A percentile compares a stretch with the other conserved stretches of the same genome.
Conservation (phyloP, 2,329 filamentous ascomycete genomes). For the Aureobasidium sp. region DNA sequence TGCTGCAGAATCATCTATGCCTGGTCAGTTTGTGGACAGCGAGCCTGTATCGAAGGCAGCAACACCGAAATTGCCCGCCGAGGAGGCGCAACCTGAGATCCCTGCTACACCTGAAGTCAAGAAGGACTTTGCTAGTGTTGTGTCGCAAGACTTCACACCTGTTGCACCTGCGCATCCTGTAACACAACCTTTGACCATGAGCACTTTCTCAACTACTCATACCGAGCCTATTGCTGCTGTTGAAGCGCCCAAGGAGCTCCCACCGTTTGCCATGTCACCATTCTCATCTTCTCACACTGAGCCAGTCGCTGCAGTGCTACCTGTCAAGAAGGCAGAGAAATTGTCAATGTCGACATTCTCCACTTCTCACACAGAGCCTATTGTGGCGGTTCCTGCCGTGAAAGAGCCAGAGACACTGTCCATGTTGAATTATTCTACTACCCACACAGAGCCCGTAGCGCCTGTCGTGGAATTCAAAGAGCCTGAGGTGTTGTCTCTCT, state of each 20-base stretch:
- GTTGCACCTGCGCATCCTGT: constrained; percentile 1
- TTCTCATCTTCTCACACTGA: constrained; percentile 28
- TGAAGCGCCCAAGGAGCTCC: neutral
- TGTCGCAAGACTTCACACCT: constrained; percentile 32
- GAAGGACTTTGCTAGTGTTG: constrained; percentile 33
- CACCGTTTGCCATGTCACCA: constrained; percentile 22
- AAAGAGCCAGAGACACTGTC: constrained; percentile 6
- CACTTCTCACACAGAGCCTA: constrained; percentile 17
- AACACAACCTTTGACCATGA: constrained; percentile 18
- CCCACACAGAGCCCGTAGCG: neutral
- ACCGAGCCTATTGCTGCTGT: constrained; percentile 24
- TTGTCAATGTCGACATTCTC: constrained; percentile 5
- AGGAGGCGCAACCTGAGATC: neutral
- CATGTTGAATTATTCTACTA: neutral
- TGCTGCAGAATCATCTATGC: neutral
- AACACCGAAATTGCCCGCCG: neutral
- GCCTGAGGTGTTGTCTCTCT: neutral
- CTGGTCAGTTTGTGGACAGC: neutral
- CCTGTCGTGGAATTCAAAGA: neutral
- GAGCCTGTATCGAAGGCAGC: constrained; percentile 2
- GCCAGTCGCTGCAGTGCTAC: constrained; percentile 19
- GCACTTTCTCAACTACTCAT: constrained; percentile 26
- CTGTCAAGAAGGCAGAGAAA: neutral
- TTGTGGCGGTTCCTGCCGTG: neutral
- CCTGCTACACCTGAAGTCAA: neutral